These are phyloP conservation scores for Candida neerlandica DNA, from an alignment of 1,139 yeast species.

Conservation along the genomic window DNA sequence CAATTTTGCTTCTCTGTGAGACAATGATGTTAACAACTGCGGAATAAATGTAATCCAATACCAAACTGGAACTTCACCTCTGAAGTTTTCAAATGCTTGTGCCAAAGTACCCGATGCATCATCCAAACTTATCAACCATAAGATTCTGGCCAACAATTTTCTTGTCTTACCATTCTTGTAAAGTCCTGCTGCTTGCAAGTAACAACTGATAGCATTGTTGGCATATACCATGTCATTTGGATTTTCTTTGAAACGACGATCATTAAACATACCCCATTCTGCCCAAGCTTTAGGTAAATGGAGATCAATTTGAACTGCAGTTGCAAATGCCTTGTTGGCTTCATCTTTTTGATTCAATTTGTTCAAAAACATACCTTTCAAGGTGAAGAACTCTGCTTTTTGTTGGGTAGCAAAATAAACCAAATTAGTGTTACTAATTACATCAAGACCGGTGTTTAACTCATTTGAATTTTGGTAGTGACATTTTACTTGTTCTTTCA, in stretches of 20 bases:
- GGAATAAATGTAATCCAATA: constrained; percentile 98
- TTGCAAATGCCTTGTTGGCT: constrained; percentile 96
- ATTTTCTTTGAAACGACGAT: constrained; percentile 80
- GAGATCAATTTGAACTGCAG: constrained; percentile 94
- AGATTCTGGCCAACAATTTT: constrained; percentile 80
- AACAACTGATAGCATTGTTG: constrained; percentile 92
- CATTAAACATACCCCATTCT: constrained; percentile 98
- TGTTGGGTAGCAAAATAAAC: constrained; percentile 97
- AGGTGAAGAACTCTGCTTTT: constrained; percentile 94
- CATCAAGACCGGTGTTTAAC: constrained; percentile 91
- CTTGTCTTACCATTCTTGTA: constrained; percentile 93
- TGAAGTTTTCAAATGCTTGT: constrained; percentile 85
- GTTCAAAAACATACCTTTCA: constrained; percentile 97
- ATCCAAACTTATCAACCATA: constrained; percentile 93
- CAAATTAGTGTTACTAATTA: constrained; percentile 91
- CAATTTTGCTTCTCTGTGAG: constrained; percentile 87
- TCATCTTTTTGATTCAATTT: constrained; percentile 88
- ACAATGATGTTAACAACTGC: constrained; percentile 83
- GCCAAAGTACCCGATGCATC: constrained; percentile 81
- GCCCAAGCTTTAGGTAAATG: constrained; percentile 99
- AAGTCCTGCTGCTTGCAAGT: constrained; percentile 94
- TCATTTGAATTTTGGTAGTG: constrained; percentile 89
- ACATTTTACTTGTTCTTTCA: constrained; percentile 96
- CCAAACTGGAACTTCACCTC: constrained; percentile 99
- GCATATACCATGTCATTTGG: constrained; percentile 86